Conservation (phyloP, 805 yeast genomes). For the Teunomyces funiuensis region DNA sequence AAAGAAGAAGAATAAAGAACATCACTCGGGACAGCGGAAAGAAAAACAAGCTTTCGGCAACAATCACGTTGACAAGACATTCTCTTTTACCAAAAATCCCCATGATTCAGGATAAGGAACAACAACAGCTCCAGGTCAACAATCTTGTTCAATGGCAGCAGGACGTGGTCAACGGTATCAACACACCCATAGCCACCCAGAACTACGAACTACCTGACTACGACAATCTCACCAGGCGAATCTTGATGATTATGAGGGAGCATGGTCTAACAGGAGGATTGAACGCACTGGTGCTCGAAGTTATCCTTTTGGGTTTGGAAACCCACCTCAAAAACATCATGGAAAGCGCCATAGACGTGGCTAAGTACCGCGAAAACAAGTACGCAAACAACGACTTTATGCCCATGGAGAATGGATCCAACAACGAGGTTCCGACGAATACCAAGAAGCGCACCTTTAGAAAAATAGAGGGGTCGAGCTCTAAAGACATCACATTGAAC, state of each 20-base stretch:
- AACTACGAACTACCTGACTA: conserved; percentile 80
- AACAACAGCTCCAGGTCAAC: conserved; percentile 43
- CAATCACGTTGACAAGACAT: conserved; percentile 67
- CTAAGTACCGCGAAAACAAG: conserved; percentile 56
- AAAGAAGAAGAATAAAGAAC: conserved; percentile 78
- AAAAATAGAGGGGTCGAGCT: conserved; percentile 11
- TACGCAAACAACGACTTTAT: conserved; percentile 38
- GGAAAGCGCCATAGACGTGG: conserved; percentile 72
- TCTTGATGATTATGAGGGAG: conserved; percentile 84
- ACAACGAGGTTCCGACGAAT: conserved; percentile 13
- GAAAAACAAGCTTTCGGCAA: conserved; percentile 67
- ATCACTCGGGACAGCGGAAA: conserved; percentile 84
- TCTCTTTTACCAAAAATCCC: conserved; percentile 84
- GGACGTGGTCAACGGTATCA: conserved; percentile 83
- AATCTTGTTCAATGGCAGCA: conserved; percentile 84
- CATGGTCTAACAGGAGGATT: conserved; percentile 83
- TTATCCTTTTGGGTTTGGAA: conserved; percentile 79
- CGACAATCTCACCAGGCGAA: conserved; percentile 62
- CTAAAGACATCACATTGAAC: conserved; percentile 44
- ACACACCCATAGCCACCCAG: conserved; percentile 77
- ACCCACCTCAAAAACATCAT: conserved; percentile 71
- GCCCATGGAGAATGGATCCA: conserved; percentile 16
- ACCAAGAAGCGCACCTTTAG: conserved; percentile 20
- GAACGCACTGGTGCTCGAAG: conserved; percentile 75
- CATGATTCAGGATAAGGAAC: conserved; percentile 52